Evolutionary conservation across 768 basidiomycete genomes (phyloP).

Genomic region (Lactarius evosmus): DNA sequence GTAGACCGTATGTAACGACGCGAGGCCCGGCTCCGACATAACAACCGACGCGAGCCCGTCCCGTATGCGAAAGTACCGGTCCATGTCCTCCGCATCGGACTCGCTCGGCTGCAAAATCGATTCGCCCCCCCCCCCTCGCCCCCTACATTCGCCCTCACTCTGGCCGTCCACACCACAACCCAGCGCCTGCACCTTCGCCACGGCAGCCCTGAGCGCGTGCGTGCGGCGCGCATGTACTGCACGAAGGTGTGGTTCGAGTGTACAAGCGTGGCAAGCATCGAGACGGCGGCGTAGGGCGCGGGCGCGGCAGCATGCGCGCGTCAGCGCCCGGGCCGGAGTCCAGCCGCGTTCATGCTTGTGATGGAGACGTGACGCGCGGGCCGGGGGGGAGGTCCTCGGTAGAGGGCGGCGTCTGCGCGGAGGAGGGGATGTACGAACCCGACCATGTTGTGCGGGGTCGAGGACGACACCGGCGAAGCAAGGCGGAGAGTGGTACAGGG

Average conservation of each 20-base stretch:
- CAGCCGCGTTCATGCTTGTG: constrained; percentile 38
- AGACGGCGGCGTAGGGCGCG: constrained; percentile 72
- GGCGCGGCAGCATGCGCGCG: constrained; percentile 53
- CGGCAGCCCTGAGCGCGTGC: constrained; percentile 40
- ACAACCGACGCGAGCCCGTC: constrained; percentile 28
- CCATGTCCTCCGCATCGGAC: constrained; percentile 69
- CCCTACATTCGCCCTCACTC: constrained; percentile 8
- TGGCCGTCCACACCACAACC: not conserved
- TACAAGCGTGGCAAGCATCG: constrained; percentile 83
- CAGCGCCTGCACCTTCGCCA: constrained; percentile 7
- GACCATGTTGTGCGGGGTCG: constrained; percentile 52
- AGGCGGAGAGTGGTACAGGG: constrained; percentile 31
- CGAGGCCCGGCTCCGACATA: not conserved
- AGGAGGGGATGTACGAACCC: constrained; percentile 45
- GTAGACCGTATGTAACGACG: not conserved
- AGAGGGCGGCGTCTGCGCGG: constrained; percentile 47
- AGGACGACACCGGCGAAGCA: constrained; percentile 46
- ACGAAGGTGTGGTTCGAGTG: constrained; percentile 91
- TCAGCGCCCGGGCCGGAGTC: constrained; percentile 37
- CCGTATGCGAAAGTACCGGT: constrained; percentile 59
- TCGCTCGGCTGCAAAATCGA: constrained; percentile 46
- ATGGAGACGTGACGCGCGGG: constrained; percentile 36
- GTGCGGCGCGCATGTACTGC: constrained; percentile 83
- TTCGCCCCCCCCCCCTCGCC: no score
- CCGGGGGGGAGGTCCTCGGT: constrained; percentile 32